Percentiles rank a stretch among this genome's conserved stretches.
Evolutionary conservation across 148 eudicot genomes (phyloP).

Genomic region (Rhododendron williamsianum): DNA sequence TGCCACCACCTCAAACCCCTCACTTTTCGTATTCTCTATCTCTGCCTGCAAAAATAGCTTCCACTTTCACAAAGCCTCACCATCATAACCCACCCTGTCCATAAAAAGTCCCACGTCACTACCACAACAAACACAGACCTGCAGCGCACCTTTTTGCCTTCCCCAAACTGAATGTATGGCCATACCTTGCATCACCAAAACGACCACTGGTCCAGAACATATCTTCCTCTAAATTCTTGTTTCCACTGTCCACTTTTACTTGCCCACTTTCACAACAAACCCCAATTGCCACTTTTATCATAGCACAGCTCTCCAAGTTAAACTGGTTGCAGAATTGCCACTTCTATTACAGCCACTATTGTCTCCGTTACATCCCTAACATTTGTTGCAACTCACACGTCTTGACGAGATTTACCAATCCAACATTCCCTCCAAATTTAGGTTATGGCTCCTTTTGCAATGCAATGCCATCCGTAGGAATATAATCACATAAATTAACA

Average conservation of each 20-base stretch:
- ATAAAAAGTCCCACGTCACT: neutral
- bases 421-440: neutral
- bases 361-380: neutral
- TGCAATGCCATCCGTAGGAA: neutral
- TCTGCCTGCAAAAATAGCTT: neutral
- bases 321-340: neutral
- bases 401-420: neutral
- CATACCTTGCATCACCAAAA: neutral
- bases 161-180: neutral
- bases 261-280: neutral
- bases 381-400: neutral
- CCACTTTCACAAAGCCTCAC: neutral
- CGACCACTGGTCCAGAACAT: neutral
- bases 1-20: neutral
- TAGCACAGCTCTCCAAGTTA: neutral
- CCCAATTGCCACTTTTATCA: neutral
- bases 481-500: neutral
- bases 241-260: neutral
- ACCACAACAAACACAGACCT: neutral
- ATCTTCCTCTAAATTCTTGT: neutral
- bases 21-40: neutral
- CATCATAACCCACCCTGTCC: neutral
- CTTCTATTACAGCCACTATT: neutral
- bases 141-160: neutral
- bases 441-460: neutral